Evolutionary conservation across 164 flowering plant genomes (phyloP).

Genomic region (Liquidambar formosana): DNA sequence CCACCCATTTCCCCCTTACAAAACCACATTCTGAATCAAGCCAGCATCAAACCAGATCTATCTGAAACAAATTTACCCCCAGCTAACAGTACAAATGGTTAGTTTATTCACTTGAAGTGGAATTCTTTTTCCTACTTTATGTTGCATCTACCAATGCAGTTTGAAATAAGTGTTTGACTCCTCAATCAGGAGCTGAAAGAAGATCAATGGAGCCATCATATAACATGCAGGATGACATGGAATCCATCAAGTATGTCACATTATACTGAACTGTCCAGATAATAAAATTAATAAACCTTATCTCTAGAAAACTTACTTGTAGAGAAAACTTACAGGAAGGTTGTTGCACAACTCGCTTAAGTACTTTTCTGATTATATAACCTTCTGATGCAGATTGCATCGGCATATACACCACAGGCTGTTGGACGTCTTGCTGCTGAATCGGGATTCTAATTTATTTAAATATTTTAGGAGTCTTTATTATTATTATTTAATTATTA

Average conservation of each 20-base stretch:
- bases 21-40: constrained; percentile 22
- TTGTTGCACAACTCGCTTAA: no score
- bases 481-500: no score
- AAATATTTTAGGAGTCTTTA: no score
- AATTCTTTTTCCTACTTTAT: not conserved
- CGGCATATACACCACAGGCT: no score
- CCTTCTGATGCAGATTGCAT: no score
- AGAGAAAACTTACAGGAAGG: no score
- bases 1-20: constrained; percentile 36
- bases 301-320: no score
- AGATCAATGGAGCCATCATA: constrained; percentile 16
- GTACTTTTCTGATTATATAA: no score
- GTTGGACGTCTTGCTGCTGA: no score
- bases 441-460: no score
- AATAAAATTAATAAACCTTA: not conserved
- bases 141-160: not conserved
- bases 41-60: constrained; percentile 13
- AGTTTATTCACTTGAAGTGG: constrained; percentile 1
- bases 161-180: not conserved
- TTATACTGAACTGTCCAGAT: not conserved
- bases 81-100: constrained; percentile 20
- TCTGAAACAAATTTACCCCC: constrained; percentile 10
- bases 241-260: constrained; percentile 26
- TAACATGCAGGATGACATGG: constrained; percentile 20
- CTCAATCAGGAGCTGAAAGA: constrained; percentile 26